Evolutionary conservation across 371 early-diverging fungal species (phyloP).

Genomic region (Mortierella polycephala): DNA sequence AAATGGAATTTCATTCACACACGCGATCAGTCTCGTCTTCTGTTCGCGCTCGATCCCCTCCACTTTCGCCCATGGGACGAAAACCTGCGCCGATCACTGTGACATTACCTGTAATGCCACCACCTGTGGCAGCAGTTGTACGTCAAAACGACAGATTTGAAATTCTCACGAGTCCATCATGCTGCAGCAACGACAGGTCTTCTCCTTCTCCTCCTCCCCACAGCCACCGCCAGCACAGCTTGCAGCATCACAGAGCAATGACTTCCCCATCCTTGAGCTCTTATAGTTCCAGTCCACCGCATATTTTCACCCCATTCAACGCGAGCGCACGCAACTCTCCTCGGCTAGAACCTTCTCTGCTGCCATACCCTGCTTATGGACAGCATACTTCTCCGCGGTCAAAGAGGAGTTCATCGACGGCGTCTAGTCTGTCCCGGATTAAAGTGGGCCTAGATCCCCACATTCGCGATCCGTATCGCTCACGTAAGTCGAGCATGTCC

Average conservation of each 20-base stretch:
- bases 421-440: not conserved
- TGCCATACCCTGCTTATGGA: slow-evolving; percentile 1
- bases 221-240: no score
- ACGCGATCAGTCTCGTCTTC: no score
- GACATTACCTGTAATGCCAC: not conserved
- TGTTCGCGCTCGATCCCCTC: not conserved
- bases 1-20: no score
- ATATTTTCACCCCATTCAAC: not conserved
- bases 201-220: no score
- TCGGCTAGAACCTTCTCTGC: slow-evolving; percentile 14
- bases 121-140: not conserved
- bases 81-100: not conserved
- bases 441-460: slow-evolving; percentile 7
- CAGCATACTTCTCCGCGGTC: not conserved
- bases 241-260: not conserved
- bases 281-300: slow-evolving; percentile 12
- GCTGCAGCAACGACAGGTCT: no score
- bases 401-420: slow-evolving; percentile 1
- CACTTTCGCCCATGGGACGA: not conserved
- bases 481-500: slow-evolving; percentile 10
- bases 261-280: not conserved
- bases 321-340: not conserved
- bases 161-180: no score
- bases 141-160: not conserved
- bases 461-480: slow-evolving; percentile 23